Conservation (phyloP, 345 rosid genomes). For the Murraya paniculata region DNA sequence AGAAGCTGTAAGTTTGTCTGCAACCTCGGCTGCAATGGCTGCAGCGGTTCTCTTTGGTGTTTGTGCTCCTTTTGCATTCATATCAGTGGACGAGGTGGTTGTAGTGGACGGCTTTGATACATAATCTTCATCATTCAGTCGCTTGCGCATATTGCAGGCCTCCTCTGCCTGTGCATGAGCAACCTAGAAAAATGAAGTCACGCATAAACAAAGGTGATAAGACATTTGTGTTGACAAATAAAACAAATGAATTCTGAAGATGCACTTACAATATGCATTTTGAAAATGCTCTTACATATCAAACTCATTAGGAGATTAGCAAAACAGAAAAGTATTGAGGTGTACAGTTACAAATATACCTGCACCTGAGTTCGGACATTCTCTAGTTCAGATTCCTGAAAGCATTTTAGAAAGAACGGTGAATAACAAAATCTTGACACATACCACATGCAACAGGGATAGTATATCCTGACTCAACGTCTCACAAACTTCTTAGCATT, state of each 20-base stretch:
- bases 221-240: background rate
- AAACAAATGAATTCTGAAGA: background rate
- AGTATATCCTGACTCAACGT: background rate
- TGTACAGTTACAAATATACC: constrained; percentile 34
- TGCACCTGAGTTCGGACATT: constrained; percentile 80
- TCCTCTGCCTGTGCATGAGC: constrained; percentile 77
- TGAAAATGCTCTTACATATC: background rate
- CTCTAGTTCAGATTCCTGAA: constrained; percentile 84
- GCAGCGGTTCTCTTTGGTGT: constrained; percentile 72
- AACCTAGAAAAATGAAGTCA: constrained; percentile 41
- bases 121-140: constrained; percentile 53
- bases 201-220: background rate
- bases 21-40: constrained; percentile 93
- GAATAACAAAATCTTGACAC: background rate
- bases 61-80: constrained; percentile 41
- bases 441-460: background rate
- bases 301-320: background rate
- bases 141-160: constrained; percentile 65
- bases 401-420: constrained; percentile 10
- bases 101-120: constrained; percentile 33
- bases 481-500: constrained; percentile 1
- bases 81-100: constrained; percentile 26
- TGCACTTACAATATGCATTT: background rate
- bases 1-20: constrained; percentile 84
- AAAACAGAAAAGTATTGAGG: background rate